Evolutionary conservation across 2,329 filamentous ascomycete species (phyloP), one percentile per base, ranked within the genome.

Genomic region (Thielaviopsis punctulata): DNA sequence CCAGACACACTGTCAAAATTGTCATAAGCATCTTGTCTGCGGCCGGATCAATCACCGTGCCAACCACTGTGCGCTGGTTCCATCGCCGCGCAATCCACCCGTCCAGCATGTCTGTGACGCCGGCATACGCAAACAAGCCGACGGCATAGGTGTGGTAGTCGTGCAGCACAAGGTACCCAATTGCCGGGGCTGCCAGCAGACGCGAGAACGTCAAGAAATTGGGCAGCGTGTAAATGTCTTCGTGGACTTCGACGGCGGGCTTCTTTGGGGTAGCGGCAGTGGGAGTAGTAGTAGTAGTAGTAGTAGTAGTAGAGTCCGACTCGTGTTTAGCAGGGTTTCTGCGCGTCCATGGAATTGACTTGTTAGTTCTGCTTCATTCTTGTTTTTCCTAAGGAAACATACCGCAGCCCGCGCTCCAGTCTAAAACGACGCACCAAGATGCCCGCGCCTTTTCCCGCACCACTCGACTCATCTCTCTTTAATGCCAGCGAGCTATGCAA

Each of bases 21-120:
- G 90, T 95, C 92, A 98, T 96, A 57, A 98, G 75, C 8, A 80
- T 77, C 69, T 98, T 98, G 67, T 98, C 92, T 2, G 92, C 92
- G 84, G 95, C 92, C 5, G 92, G 92, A 62, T 95, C 89, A 56
- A 98, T 87, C 25, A 98, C 80, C 52, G 86, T 93, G 52, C 92
- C 92, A 9, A 96, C 87, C 1, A 98, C 90, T 0, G 92, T 96
- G 65, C 92, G 84, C 53, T 87, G 75, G 49, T 90, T 83, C 80
- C 84, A 96, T 55, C 75, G 77, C 41, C 92, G 79, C 23, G 92
- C 92, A 60, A 98, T 92, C 75, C 83, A 96, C 53, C 92, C 92
- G 64, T 98, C 92, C 2, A 96, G 75, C 6, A 95, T 72, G 63
- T 98, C 92, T 0, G 90, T 95, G 59, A 95, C 72, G 46, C 87